Base-by-base conservation (phyloP, 2,329 filamentous ascomycete genomes). In the Talaromyces albobiverticillius region DNA sequence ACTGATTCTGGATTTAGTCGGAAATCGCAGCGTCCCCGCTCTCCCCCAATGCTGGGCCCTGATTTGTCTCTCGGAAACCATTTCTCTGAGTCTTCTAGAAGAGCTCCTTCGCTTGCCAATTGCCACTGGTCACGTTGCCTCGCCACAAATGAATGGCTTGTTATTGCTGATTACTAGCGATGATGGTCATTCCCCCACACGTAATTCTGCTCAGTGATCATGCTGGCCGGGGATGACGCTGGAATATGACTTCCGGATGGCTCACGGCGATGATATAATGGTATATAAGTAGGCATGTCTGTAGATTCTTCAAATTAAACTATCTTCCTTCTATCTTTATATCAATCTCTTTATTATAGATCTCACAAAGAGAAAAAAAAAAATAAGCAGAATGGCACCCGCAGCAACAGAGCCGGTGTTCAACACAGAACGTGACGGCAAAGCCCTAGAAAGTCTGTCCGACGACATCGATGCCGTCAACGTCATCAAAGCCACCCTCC, bases 381-480 rank as follows among this genome's bases (percentile, higher is more conserved):
- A 22, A 48, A 34, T n/a, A n/a, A n/a, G n/a, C n/a, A n/a, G n/a
- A 36, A 56, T 56, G 54, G 68, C 68, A 53, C 56, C 68, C 42
- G 57, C 57, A 23, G 60, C 62, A 13, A 57, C 56, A 3, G 31
- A 13, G 18, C 18, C 36, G 4, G 20, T 6, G n/a, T 41, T 55
- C 53, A 50, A 54, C 40, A 55, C 76, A 67, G 73, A 64, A 29
- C 77, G 75, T 52, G 79, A 84, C 65, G 82, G 81, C 42, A 76
- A 79, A 31, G 80, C 81, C 18, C 76, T 84, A 26, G 82, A 85
- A 64, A 77, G 78, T 3, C 76, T 79, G 10, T 82, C 81, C 8
- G 82, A 85, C 62, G 75, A 79, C 60, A 79, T 85, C 61, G 82
- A 85, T 64, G 71, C 76, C 20, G 80, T 85, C 67, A 85, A 85